Evolutionary conservation across 179 eudicot genomes (phyloP).

Genomic region (Patellifolia procumbens): DNA sequence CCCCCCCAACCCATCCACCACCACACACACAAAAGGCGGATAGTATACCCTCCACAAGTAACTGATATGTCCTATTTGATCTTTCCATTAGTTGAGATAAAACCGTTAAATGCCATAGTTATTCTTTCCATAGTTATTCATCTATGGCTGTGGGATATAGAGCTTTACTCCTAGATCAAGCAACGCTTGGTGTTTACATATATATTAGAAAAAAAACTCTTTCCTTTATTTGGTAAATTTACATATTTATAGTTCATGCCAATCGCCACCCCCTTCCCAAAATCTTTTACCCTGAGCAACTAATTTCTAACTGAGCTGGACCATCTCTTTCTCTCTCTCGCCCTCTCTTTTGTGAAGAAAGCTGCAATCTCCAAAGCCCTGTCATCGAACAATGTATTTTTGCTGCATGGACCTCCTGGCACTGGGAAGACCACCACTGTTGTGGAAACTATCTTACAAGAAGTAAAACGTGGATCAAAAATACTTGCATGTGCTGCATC

Average conservation of each 20-base stretch:
- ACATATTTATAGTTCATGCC: slow-evolving; percentile 6
- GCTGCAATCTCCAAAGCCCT: slow-evolving; percentile 86
- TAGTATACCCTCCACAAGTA: too few relatives aligned
- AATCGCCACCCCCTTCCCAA: not conserved
- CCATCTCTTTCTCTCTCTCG: too few relatives aligned
- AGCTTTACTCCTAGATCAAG: not conserved
- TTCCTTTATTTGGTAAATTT: not conserved
- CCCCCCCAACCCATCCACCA: too few relatives aligned
- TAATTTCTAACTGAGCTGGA: slow-evolving; percentile 15
- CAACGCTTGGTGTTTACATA: not conserved
- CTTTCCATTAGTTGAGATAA: not conserved
- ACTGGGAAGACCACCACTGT: slow-evolving; percentile 99
- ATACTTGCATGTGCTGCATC: slow-evolving; percentile 99
- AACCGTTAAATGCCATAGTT: too few relatives aligned
- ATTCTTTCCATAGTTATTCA: too few relatives aligned
- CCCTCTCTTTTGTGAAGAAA: slow-evolving; percentile 54
- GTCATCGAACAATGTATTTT: slow-evolving; percentile 84
- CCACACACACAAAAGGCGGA: too few relatives aligned
- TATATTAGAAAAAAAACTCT: too few relatives aligned
- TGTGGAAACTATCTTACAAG: slow-evolving; percentile 94
- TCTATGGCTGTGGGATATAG: too few relatives aligned
- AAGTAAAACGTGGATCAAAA: slow-evolving; percentile 97
- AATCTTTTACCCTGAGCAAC: not conserved
- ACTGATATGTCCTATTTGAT: not conserved
- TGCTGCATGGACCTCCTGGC: slow-evolving; percentile 99